These are phyloP conservation scores for Alternaria tenuissima DNA, from an alignment of 2,329 filamentous ascomycete genomes.

Conservation along the genomic window DNA sequence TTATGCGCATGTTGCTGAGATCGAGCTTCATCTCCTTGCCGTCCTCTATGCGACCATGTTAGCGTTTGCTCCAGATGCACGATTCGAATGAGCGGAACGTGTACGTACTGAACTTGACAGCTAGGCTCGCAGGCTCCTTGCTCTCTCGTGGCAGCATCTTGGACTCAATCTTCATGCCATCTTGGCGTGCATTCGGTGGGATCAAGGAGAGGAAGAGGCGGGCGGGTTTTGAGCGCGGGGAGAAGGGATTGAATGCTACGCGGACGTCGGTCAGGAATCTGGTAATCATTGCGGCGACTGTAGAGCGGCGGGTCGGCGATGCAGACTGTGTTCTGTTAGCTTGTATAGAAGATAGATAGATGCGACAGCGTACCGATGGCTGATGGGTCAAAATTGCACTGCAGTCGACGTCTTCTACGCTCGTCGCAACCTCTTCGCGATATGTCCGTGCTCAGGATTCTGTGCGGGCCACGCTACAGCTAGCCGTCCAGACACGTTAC, in stretches of 20 bases:
- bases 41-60: conserved; percentile 70
- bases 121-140: conserved; percentile 72
- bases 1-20: conserved; percentile 81
- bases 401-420: conserved; percentile 5
- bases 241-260: conserved; percentile 93
- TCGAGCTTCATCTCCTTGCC: conserved; percentile 89
- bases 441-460: conserved; percentile 34
- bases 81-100: not conserved
- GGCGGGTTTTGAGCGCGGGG: conserved; percentile 77
- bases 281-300: conserved; percentile 72
- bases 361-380: conserved; percentile 1
- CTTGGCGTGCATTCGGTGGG: conserved; percentile 77
- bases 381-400: not conserved
- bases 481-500: conserved; percentile 26
- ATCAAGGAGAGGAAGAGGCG: conserved; percentile 88
- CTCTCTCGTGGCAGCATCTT: conserved; percentile 76
- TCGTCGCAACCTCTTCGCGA: conserved; percentile 12
- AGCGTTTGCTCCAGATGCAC: conserved; percentile 11
- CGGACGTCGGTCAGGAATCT: conserved; percentile 85
- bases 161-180: conserved; percentile 79
- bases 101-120: conserved; percentile 82
- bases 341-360: not conserved
- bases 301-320: not conserved
- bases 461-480: conserved; percentile 20
- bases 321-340: not conserved